These are phyloP conservation scores for Meyerozyma smithsonii DNA, from an alignment of 1,139 yeast genomes.

Conservation along the genomic window DNA sequence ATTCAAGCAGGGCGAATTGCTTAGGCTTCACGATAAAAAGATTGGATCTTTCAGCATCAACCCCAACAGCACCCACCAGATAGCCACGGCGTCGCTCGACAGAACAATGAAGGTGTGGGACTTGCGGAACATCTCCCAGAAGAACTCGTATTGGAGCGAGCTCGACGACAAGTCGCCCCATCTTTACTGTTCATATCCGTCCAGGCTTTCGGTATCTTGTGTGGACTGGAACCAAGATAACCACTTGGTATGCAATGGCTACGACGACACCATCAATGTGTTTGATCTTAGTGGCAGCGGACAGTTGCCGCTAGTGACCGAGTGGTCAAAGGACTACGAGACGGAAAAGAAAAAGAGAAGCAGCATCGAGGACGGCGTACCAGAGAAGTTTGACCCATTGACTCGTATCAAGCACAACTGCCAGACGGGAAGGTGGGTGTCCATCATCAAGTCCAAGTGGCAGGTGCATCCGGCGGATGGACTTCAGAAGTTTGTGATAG, in stretches of 20 bases:
- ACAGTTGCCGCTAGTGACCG: slow-evolving; percentile 17
- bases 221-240: slow-evolving; percentile 82
- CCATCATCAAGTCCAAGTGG: slow-evolving; percentile 85
- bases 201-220: slow-evolving; percentile 76
- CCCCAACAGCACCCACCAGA: slow-evolving; percentile 53
- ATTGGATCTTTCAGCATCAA: slow-evolving; percentile 84
- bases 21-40: slow-evolving; percentile 79
- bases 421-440: slow-evolving; percentile 95
- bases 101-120: slow-evolving; percentile 86
- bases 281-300: slow-evolving; percentile 27
- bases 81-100: slow-evolving; percentile 87
- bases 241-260: slow-evolving; percentile 84
- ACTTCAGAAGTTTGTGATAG: slow-evolving; percentile 80
- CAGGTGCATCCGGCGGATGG: slow-evolving; percentile 66
- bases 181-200: slow-evolving; percentile 57
- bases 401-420: slow-evolving; percentile 78
- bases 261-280: slow-evolving; percentile 75
- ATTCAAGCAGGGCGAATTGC: slow-evolving; percentile 29
- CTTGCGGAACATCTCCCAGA: slow-evolving; percentile 47
- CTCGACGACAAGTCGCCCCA: slow-evolving; percentile 39
- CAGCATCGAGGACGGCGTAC: slow-evolving; percentile 20
- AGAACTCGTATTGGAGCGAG: slow-evolving; percentile 37
- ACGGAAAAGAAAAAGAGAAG: slow-evolving; percentile 13
- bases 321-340: slow-evolving; percentile 22
- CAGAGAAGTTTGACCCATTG: slow-evolving; percentile 45